phyloP scores from a whole-genome alignment of 2,329 filamentous ascomycete species.

The Amesomyces nigricolor region DNA sequence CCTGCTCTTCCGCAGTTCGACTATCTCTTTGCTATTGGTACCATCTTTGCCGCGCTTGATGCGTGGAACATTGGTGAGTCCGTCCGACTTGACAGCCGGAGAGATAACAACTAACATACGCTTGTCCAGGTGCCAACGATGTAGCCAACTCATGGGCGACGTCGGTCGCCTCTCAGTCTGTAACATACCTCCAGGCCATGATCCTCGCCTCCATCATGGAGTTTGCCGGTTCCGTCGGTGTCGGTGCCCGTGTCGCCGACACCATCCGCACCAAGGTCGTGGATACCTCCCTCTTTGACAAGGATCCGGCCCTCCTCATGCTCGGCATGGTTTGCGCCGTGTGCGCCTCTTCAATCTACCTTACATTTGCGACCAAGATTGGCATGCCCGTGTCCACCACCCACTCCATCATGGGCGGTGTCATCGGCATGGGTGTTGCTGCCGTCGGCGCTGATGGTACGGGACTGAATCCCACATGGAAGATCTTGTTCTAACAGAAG shows the following conservation, averaged over 20 bases:
- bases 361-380: conserved; percentile 50
- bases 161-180: conserved; percentile 63
- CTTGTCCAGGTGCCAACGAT: conserved; percentile 48
- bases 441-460: conserved; percentile 43
- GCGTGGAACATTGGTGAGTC: conserved; percentile 57
- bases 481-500: not conserved
- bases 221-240: conserved; percentile 54
- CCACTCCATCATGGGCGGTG: conserved; percentile 54
- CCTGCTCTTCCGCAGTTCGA: conserved; percentile 47
- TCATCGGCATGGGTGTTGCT: conserved; percentile 55
- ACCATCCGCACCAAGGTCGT: conserved; percentile 59
- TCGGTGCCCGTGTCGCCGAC: conserved; percentile 55
- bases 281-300: conserved; percentile 40
- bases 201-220: conserved; percentile 54
- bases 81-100: not conserved
- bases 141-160: conserved; percentile 74
- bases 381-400: conserved; percentile 58
- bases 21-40: conserved; percentile 59
- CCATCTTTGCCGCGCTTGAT: conserved; percentile 60
- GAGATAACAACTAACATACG: conserved; percentile 3
- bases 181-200: conserved; percentile 57
- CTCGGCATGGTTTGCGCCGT: conserved; percentile 54
- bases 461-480: not conserved
- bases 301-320: conserved; percentile 49
- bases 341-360: conserved; percentile 47